Evolutionary conservation across 768 basidiomycete genomes (phyloP), one percentile per base, ranked within the genome.

Genomic region (Boletus sp.): DNA sequence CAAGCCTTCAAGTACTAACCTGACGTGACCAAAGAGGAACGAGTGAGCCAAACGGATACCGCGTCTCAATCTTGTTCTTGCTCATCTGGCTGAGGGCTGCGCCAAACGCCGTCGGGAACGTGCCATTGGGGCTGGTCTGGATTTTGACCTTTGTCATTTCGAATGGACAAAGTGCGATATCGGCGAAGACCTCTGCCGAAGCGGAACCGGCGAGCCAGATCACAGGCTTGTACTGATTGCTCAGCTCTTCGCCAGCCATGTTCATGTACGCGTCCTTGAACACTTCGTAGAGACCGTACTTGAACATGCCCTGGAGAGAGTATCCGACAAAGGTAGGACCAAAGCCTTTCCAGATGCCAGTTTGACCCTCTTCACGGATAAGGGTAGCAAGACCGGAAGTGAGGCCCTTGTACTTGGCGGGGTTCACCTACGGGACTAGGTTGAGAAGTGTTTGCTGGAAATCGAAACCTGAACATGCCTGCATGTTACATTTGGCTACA

Each of bases 221-320:
- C 56, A 81, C 80, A 61, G 89, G 87, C 78, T 92, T 92, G 84
- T 91, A 92, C 65, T 92, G 86, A 54, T 81, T 74, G 28, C 89
- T 72, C 41, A 82, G 75, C 71, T 93, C 90, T 74, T 95, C 87
- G 51, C 94, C 94, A 60, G 92, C 87, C 62, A 88, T 70, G 83
- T 94, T 94, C 81, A 85, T 85, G 83, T 94, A 95, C 61, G 70
- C 56, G 74, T 97, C 94, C 82, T 96, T 98, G 90, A 24, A 24
- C 24, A 24, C 24, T 24, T 24, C 24, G 24, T 24, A 24, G 24
- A 24, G 24, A 24, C 24, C 95, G 74, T 92, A 97, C 78, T 98
- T 98, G 89, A 96, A 94, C 84, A 94, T 87, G 72, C 95, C 95
- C 78, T 97, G 95, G 67, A 94, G 82, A 9, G 92, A 92, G 80